These are phyloP conservation scores for Venturia asperata DNA, from an alignment of 2,329 filamentous ascomycete genomes.

Conservation along the genomic window DNA sequence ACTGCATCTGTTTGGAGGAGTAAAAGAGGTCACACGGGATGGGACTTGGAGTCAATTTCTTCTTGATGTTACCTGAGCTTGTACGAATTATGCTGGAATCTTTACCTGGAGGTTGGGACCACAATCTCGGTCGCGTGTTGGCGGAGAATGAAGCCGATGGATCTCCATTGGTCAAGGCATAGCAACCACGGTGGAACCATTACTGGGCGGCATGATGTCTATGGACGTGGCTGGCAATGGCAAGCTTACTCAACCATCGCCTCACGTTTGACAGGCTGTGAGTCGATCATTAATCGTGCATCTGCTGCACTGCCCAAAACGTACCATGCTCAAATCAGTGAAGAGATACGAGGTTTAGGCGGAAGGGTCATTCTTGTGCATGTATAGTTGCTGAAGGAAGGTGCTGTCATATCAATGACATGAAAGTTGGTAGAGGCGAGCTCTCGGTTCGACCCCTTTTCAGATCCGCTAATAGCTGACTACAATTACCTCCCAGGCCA, in stretches of 20 bases:
- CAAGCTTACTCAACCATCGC: constrained; percentile 10
- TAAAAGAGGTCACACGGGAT: background rate
- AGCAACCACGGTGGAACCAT: background rate
- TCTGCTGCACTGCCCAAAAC: background rate
- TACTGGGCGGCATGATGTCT: background rate
- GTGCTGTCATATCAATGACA: background rate
- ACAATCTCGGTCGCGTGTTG: background rate
- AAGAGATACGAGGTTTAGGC: background rate
- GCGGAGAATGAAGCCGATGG: constrained; percentile 1
- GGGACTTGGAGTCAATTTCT: background rate
- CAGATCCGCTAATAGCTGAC: constrained; percentile 2
- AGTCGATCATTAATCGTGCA: constrained; percentile 12
- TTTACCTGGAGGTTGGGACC: background rate
- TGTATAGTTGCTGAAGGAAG: background rate
- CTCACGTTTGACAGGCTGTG: background rate
- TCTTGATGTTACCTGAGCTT: constrained; percentile 6
- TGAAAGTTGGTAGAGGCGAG: background rate
- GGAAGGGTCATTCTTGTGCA: background rate
- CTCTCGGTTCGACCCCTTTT: background rate
- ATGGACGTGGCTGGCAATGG: constrained; percentile 5
- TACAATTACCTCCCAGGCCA: background rate
- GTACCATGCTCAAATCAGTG: constrained; percentile 4
- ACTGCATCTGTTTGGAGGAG: background rate
- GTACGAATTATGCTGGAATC: constrained; percentile 6
- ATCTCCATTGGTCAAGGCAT: background rate